Base-by-base conservation (phyloP, 805 yeast species). In the Monosporozyma unispora region DNA sequence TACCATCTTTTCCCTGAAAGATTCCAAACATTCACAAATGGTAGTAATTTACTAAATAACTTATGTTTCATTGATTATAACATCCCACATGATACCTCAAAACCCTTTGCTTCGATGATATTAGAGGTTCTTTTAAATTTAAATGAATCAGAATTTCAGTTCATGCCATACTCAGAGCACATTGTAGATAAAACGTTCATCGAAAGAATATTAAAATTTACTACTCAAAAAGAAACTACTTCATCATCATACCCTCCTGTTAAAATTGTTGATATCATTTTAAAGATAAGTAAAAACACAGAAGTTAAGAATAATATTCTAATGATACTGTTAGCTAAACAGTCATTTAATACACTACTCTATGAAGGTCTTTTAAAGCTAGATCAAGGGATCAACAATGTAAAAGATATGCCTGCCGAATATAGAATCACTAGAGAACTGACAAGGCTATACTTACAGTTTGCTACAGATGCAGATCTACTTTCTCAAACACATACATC, bases 381-480 rank as follows among this genome's bases (percentile, higher is more conserved):
- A 29, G 23, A 29, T 39, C 21, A 31, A 12, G 14, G 37, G 10
- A 35, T 38, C 14, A 25, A 25, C 19, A 39, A 40, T 42, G 14
- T 29, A 14, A 25, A 23, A 19, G 31, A 31, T n/a, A 21, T 39
- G 7, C 27, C 45, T 16, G 27, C 49, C 8, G 49, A 47, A 38
- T 48, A 49, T 14, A 35, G 45, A 25, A 45, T 61, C 2, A 50
- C 59, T 3, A 48, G 56, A 9, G 57, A 58, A 25, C 33, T 63
- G 31, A 44, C 59, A 4, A 58, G 59, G 38, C 50, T 61, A 44
- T 57, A 58, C 45, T 49, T 64, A 10, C 50, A 57, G 21, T 52
- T 63, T 5, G 54, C 64, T 3, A 64, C 64, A 2, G 69, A 66
- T 46, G 55, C 52, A 31, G 68, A 66, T 44, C 37, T 64, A 41